Conservation (phyloP, 78 protist species). For the Neovahlkampfia damariscottae region DNA sequence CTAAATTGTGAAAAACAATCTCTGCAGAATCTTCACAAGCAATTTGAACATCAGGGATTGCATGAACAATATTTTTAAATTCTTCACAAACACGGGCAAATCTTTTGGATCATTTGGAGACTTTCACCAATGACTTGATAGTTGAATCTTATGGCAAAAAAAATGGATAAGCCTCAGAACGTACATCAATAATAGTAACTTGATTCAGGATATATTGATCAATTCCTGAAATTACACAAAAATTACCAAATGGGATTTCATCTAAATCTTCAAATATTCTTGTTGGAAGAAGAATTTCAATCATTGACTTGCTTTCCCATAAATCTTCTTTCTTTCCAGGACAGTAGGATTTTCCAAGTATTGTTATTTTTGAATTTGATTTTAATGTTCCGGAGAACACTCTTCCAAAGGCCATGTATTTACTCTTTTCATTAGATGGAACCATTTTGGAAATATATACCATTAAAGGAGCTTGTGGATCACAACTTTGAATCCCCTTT, state of each 20-base stretch:
- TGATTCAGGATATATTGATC: constrained; percentile 96
- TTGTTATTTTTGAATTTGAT: constrained; percentile 91
- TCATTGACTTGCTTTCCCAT: constrained; percentile 83
- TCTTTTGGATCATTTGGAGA: constrained; percentile 92
- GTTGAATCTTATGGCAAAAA: constrained; percentile 95
- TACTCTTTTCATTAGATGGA: constrained; percentile 93
- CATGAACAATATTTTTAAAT: constrained; percentile 86
- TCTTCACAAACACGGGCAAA: constrained; percentile 98
- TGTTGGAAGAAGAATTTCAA: constrained; percentile 97
- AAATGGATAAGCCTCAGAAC: constrained; percentile 92
- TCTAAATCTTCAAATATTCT: constrained; percentile 81
- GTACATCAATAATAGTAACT: constrained; percentile 91
- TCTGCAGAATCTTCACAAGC: constrained; percentile 92
- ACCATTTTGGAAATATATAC: constrained; percentile 99
- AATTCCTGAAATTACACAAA: constrained; percentile 90
- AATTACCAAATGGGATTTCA: constrained; percentile 92
- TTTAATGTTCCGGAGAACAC: constrained; percentile 94
- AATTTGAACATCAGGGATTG: constrained; percentile 84
- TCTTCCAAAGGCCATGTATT: constrained; percentile 99
- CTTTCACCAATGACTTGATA: constrained; percentile 99
- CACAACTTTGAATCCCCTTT: constrained; percentile 62
- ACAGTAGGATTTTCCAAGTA: constrained; percentile 93
- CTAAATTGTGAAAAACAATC: constrained; percentile 98
- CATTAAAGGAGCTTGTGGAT: constrained; percentile 93
- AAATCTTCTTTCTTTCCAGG: constrained; percentile 94